These are phyloP conservation scores for Candida frijolesensis DNA, from an alignment of 1,139 yeast genomes.

Conservation along the genomic window DNA sequence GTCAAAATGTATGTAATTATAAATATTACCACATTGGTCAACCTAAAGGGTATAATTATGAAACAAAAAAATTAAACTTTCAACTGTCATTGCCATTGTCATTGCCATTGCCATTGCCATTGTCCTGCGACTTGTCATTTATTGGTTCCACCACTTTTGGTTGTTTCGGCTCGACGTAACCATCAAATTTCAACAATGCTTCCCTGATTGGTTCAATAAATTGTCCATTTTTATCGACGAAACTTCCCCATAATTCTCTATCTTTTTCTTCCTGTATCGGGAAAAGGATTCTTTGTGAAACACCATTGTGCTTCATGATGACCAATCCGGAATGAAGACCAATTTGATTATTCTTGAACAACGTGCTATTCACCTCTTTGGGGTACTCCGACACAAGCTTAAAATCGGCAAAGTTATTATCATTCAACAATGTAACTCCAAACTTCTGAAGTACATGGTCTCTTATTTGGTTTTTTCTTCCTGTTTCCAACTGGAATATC, in stretches of 20 bases:
- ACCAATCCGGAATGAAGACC: conserved; percentile 27
- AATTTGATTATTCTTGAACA: conserved; percentile 24
- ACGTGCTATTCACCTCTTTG: conserved; percentile 17
- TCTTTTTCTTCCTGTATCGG: conserved; percentile 19
- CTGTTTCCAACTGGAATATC: conserved; percentile 24
- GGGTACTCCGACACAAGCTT: conserved; percentile 14
- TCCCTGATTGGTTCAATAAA: conserved; percentile 10
- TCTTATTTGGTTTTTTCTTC: conserved; percentile 30
- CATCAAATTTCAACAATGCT: conserved; percentile 7
- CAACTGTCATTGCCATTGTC: no score
- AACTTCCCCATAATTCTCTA: conserved; percentile 23
- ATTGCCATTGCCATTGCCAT: no score
- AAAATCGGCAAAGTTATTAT: conserved; percentile 24
- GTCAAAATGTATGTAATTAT: neutral
- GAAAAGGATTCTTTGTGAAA: conserved; percentile 15
- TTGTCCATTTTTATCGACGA: conserved; percentile 15
- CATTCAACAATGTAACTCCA: conserved; percentile 24
- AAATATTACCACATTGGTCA: neutral
- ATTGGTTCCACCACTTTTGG: no score
- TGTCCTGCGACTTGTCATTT: no score
- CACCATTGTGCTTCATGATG: conserved; percentile 11
- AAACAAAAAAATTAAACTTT: neutral
- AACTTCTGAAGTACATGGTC: conserved; percentile 27
- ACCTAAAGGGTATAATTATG: neutral
- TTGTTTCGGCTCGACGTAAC: neutral